These are phyloP conservation scores for Globisporangium paroecandrum DNA, from an alignment of 352 stramenopile genomes.

Conservation along the genomic window DNA sequence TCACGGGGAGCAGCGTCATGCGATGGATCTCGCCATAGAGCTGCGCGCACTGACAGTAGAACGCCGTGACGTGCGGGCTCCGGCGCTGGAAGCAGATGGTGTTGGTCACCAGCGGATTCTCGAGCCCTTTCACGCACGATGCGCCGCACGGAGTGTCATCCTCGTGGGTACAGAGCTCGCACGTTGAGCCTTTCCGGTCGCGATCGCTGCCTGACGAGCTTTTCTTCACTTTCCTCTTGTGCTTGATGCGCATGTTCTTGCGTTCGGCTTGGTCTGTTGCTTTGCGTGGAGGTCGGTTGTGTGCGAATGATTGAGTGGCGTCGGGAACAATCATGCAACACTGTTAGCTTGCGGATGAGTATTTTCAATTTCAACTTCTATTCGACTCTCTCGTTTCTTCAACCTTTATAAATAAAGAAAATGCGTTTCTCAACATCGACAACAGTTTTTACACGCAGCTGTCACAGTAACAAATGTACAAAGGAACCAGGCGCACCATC, in stretches of 20 bases:
- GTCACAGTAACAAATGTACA: background rate
- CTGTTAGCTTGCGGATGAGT: background rate
- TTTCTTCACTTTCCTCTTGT: constrained; percentile 15
- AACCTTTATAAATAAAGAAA: constrained; percentile 8
- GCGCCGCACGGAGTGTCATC: constrained; percentile 14
- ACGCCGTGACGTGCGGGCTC: constrained; percentile 23
- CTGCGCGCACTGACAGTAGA: constrained; percentile 35
- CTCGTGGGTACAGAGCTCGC: constrained; percentile 16
- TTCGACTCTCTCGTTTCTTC: background rate
- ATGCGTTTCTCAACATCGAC: background rate
- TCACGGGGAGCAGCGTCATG: constrained; percentile 9
- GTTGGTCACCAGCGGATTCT: constrained; percentile 19
- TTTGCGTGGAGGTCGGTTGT: background rate
- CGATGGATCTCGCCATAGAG: constrained; percentile 49
- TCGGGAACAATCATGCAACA: background rate
- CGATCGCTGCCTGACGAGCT: background rate
- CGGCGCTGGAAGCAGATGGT: constrained; percentile 14
- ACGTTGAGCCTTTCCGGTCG: constrained; percentile 11
- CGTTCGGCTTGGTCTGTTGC: background rate
- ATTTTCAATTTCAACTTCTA: background rate
- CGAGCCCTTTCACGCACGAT: constrained; percentile 11
- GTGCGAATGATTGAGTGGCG: background rate
- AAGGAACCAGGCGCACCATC: background rate
- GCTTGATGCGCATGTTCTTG: background rate
- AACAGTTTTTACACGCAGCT: background rate